Conservation (phyloP, 2,329 filamentous ascomycete species). For the Colletotrichum horii region DNA sequence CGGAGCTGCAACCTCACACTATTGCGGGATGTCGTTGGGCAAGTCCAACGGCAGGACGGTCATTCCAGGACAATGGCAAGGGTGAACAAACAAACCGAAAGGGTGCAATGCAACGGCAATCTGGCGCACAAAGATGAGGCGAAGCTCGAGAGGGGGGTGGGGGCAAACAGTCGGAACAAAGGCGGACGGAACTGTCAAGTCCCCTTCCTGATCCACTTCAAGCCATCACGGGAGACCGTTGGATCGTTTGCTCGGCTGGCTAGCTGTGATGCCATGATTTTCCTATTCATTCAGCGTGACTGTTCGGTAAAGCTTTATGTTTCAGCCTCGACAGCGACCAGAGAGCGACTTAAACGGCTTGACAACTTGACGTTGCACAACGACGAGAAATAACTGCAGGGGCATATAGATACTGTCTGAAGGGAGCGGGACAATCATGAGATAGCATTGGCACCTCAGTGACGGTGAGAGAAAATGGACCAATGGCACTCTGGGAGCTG, state of each 20-base stretch:
- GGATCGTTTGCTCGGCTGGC: not conserved
- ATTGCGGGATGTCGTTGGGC: not conserved
- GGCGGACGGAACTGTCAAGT: not conserved
- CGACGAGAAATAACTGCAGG: not conserved
- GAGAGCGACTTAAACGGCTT: not conserved
- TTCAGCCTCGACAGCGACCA: not conserved
- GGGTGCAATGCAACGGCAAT: not conserved
- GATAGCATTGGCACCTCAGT: not conserved
- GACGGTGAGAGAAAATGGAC: not conserved
- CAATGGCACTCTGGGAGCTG: not conserved
- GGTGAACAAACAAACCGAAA: constrained; percentile 1
- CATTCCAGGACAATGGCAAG: not conserved
- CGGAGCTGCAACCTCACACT: not conserved
- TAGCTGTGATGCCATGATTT: not conserved
- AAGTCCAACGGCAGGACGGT: not conserved
- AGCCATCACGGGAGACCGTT: not conserved
- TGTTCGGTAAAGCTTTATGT: constrained; percentile 16
- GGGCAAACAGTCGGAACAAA: constrained; percentile 6
- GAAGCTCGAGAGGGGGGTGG: not conserved
- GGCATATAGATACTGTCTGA: not conserved
- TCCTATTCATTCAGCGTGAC: not conserved
- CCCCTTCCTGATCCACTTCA: not conserved
- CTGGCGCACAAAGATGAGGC: constrained; percentile 3
- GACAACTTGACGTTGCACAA: not conserved
- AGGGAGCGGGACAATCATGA: not conserved